phyloP scores from a whole-genome alignment of 1,284 basidiomycete species.

The Paramarasmius palmivorus region DNA sequence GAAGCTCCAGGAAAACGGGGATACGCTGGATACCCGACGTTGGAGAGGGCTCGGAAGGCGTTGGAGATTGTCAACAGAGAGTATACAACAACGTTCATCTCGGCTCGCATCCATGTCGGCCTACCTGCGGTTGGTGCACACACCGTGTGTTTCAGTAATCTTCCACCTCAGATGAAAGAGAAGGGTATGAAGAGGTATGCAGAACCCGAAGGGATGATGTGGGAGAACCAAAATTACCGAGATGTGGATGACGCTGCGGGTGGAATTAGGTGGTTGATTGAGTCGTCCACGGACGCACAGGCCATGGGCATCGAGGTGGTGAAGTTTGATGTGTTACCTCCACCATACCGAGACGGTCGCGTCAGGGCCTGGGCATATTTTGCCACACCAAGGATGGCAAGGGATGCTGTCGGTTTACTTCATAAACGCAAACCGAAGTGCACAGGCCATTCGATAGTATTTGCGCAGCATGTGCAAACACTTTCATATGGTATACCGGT shows the following conservation, averaged over 20 bases:
- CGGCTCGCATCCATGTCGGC: constrained; percentile 50
- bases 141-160: constrained; percentile 55
- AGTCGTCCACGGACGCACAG: constrained; percentile 9
- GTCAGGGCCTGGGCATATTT: constrained; percentile 57
- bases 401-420: constrained; percentile 43
- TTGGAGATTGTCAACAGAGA: constrained; percentile 36
- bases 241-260: constrained; percentile 37
- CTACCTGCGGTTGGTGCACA: constrained; percentile 54
- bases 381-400: constrained; percentile 46
- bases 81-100: constrained; percentile 38
- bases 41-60: constrained; percentile 46
- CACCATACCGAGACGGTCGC: constrained; percentile 51
- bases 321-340: constrained; percentile 44
- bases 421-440: constrained; percentile 43
- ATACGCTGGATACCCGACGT: constrained; percentile 57
- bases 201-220: constrained; percentile 47
- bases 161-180: constrained; percentile 46
- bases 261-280: constrained; percentile 40
- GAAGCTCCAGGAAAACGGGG: constrained; percentile 50
- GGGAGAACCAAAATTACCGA: constrained; percentile 50
- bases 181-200: constrained; percentile 47
- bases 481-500: constrained; percentile 43
- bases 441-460: constrained; percentile 43
- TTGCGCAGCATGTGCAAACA: constrained; percentile 49
- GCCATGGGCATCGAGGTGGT: constrained; percentile 36